Evolutionary conservation across 805 yeast genomes (phyloP).

Genomic region (Wickerhamiella australiensis): DNA sequence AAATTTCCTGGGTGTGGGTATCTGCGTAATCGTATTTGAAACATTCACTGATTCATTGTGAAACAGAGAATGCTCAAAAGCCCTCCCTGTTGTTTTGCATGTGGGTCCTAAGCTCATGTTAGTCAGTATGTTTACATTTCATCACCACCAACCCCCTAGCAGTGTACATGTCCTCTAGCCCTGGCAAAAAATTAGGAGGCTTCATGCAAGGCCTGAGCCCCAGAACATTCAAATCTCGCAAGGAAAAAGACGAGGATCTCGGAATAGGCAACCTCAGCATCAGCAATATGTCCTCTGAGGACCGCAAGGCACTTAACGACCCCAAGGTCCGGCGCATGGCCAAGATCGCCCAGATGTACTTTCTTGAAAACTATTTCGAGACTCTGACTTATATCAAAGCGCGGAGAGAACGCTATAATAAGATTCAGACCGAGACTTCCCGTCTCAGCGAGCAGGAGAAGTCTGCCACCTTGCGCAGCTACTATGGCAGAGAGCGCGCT

Average conservation of each 20-base stretch:
- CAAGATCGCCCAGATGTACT: slow-evolving; percentile 85
- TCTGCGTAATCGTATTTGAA: no score
- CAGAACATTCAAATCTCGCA: slow-evolving; percentile 5
- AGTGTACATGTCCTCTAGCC: not conserved
- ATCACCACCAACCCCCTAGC: not conserved
- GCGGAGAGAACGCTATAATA: slow-evolving; percentile 68
- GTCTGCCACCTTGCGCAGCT: slow-evolving; percentile 59
- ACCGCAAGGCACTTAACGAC: slow-evolving; percentile 41
- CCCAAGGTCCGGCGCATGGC: slow-evolving; percentile 76
- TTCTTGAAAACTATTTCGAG: slow-evolving; percentile 91
- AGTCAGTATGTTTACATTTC: slow-evolving; percentile 1
- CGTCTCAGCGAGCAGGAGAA: slow-evolving; percentile 31
- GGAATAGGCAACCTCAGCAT: not conserved
- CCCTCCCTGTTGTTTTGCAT: not conserved
- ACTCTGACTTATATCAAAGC: slow-evolving; percentile 83
- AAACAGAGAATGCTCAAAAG: not conserved
- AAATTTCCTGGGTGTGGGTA: no score
- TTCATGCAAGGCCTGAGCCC: slow-evolving; percentile 6
- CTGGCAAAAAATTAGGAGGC: slow-evolving; percentile 2
- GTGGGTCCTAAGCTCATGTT: not conserved
- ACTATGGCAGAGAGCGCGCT: slow-evolving; percentile 73
- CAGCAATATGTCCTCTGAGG: not conserved
- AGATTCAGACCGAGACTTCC: slow-evolving; percentile 45
- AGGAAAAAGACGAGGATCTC: not conserved
- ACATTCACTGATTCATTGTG: not conserved